phyloP scores from a whole-genome alignment of 2,329 filamentous ascomycete species.

The Intubia oerlemansii region DNA sequence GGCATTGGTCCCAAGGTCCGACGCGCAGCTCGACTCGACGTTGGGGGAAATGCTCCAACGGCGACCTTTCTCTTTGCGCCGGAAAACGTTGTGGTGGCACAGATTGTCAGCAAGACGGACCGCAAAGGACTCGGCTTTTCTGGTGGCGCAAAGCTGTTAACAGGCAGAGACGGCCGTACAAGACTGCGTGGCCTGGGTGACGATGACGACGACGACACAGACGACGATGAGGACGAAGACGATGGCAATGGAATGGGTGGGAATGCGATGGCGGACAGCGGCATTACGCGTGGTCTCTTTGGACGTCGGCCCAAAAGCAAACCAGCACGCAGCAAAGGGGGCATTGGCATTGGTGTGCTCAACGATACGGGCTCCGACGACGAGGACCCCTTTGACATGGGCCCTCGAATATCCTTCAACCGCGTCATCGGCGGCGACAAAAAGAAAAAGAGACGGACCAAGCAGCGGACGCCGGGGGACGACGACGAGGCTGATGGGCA shows the following conservation, averaged over 20 bases:
- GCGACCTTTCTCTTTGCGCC: conserved; percentile 65
- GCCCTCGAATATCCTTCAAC: conserved; percentile 77
- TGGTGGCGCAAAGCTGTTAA: conserved; percentile 30
- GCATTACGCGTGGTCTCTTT: conserved; percentile 1
- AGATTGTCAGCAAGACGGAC: conserved; percentile 42
- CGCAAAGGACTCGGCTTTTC: conserved; percentile 49
- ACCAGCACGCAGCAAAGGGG: conserved; percentile 15
- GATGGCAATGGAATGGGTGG: too few species aligned
- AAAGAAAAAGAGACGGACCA: conserved; percentile 36
- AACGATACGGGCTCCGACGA: conserved; percentile 92
- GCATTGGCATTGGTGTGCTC: conserved; percentile 70
- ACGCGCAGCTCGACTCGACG: conserved; percentile 48
- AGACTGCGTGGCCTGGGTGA: conserved; percentile 15
- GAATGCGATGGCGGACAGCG: conserved; percentile 26
- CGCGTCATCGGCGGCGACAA: conserved; percentile 62
- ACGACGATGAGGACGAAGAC: too few species aligned
- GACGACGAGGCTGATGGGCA: too few species aligned
- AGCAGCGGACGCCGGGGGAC: not conserved
- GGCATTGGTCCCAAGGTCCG: conserved; percentile 76
- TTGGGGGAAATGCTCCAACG: conserved; percentile 13
- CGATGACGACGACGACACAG: conserved; percentile 20
- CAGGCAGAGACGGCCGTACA: not conserved
- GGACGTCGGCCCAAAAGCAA: conserved; percentile 16
- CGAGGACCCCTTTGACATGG: conserved; percentile 83
- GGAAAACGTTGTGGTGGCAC: conserved; percentile 51